These are phyloP conservation scores for Citrus unshiu DNA, from an alignment of 345 rosid species.

Conservation along the genomic window DNA sequence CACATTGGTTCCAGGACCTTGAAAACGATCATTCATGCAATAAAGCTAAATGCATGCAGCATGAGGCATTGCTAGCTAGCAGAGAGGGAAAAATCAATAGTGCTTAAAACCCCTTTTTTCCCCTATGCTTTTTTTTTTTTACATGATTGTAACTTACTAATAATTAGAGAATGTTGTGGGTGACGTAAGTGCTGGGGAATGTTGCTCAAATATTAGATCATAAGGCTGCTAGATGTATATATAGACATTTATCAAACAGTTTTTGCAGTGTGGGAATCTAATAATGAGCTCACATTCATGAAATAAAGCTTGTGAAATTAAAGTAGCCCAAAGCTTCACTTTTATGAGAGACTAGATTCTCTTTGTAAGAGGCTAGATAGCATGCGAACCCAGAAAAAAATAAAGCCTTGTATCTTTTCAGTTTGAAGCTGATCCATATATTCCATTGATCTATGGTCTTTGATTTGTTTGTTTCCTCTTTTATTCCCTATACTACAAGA, in stretches of 20 bases:
- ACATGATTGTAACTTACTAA: not conserved
- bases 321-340: slow-evolving; percentile 8
- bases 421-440: not conserved
- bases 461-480: not conserved
- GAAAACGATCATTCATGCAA: slow-evolving; percentile 20
- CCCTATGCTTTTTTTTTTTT: not conserved
- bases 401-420: slow-evolving; percentile 15
- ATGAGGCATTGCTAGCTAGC: not conserved
- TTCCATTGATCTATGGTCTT: not conserved
- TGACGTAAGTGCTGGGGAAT: slow-evolving; percentile 2
- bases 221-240: slow-evolving; percentile 10
- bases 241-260: not conserved
- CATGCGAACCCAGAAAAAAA: slow-evolving; percentile 20
- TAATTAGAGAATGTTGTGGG: slow-evolving; percentile 9
- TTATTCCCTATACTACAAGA: slow-evolving; percentile 10
- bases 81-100: not conserved
- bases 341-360: not conserved
- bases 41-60: slow-evolving; percentile 7
- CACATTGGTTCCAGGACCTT: slow-evolving; percentile 4
- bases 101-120: too few relatives aligned
- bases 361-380: slow-evolving; percentile 16
- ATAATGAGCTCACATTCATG: slow-evolving; percentile 2
- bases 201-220: not conserved
- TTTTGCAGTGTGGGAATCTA: slow-evolving; percentile 18
- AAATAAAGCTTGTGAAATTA: not conserved